Base-by-base conservation (phyloP, 208 protist species). In the Leishmania guyanensis region DNA sequence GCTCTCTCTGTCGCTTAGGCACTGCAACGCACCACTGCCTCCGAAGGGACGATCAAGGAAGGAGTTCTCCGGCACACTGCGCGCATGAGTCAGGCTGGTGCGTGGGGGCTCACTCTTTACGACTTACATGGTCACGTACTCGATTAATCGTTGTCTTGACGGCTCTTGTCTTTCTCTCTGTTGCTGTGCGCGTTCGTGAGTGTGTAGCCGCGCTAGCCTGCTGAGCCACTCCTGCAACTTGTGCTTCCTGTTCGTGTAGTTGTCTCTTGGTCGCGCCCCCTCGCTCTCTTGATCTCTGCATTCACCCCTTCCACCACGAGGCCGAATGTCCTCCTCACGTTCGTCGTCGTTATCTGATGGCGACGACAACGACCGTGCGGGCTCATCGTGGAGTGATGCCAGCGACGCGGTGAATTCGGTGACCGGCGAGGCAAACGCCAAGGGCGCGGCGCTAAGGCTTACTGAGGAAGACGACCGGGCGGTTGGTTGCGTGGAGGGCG, bases 311-410 rank as follows among this genome's bases (percentile, higher is more conserved):
- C 29, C 29, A 22, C 62, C 62, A 43, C 62, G 29, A 12, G 14
- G 36, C 53, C 36, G 9, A 26, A 66, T 77, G 53, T 22, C 58
- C 36, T 68, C 60, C 20, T 68, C 58, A 0, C 12, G 14, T 9
- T 78, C 75, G 58, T 66, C 36, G 39, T 78, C 39, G 29, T 78
- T 53, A 29, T 76, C 33, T 2, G 72, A 58, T 17, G 33, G n/a
- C 51, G 53, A 48, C 72, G 33, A 16, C 51, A 22, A 62, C 29
- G 72, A 76, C 16, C 29, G n/a, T 39, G 72, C 48, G 43, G 12
- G 3, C 26, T 48, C 3, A 12, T 73, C 20, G 43, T 54, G 69
- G 69, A 73, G 69, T n/a, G 69, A 73, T 29, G 46, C 22, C 46
- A 73, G 46, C 26, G 69, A 73, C 36, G 46, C 69, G 12, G 69